Evolutionary conservation across 2,329 filamentous ascomycete species (phyloP), one percentile per base, ranked within the genome.

Genomic region (Nemania abortiva): DNA sequence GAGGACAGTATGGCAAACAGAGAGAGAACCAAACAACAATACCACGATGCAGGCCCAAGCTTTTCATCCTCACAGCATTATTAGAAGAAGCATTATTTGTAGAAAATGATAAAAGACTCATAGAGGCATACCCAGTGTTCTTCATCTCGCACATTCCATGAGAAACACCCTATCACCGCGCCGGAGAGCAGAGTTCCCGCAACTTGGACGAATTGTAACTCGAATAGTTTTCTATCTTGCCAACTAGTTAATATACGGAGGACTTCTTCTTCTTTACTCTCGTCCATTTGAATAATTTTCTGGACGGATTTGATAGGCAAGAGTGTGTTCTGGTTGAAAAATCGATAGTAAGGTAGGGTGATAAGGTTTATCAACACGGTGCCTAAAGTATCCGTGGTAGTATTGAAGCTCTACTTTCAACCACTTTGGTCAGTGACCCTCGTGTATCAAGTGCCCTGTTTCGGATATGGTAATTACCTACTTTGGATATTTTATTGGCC

Each of bases 81-180:
- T 18, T 42, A 7, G 3, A 42, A 3, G 6, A 13, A 13, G 6
- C 11, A 42, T 13, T 42, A 11, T 11, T 42, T 11, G 6, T 42
- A 11, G 11, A 42, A 13, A 15, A 11, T 13, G 39, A 42, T 42
- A 42, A 18, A 3, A 15, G 13, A 18, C 11, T 42, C 6, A 42
- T 42, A 7, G 13, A 42, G 3, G 11, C 13, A 42, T 42, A 77
- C 68, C 75, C 75, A 77, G 34, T 76, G 72, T 60, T 74, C 59
- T 1, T 65, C 42, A 6, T 73, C 73, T 5, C 68, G 69, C 1
- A 67, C 22, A 15, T 62, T 62, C 76, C 76, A 77, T 2, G 76
- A 77, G 65, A 77, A 77, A 52, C 71, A 75, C 13, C 73, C 75
- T 45, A 77, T 77, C 15, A 77, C 75, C 6, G 75, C 74, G 3